Conservation (phyloP, 106 monocot species). For the Allium sativum region DNA sequence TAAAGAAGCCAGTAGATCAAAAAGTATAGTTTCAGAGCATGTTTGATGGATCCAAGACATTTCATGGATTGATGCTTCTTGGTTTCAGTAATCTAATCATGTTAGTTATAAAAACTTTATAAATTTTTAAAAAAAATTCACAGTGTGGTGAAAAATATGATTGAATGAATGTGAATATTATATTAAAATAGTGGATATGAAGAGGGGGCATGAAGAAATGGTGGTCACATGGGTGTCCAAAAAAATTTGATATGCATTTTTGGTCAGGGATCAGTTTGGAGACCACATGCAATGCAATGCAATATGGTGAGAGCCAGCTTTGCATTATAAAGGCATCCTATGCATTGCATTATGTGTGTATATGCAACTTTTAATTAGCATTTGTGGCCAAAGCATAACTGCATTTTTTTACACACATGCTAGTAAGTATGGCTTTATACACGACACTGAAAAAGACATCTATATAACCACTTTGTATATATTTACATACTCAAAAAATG, state of each 20-base stretch:
- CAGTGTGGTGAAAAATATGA: neutral
- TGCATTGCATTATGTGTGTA: neutral
- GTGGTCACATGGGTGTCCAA: neutral
- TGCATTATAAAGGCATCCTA: constrained; percentile 2
- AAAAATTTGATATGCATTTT: neutral
- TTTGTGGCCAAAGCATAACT: no score
- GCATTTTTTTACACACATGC: no score
- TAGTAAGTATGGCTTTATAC: no score
- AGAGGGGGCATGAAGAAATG: neutral
- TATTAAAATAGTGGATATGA: constrained; percentile 1
- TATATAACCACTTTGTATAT: no score
- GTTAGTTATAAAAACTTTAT: no score
- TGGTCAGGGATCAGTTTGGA: neutral
- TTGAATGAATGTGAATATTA: neutral
- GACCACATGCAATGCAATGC: constrained; percentile 3
- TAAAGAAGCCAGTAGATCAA: neutral
- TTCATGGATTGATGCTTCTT: constrained; percentile 6
- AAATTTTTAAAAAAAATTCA: neutral
- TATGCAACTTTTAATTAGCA: no score
- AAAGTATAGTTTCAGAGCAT: neutral
- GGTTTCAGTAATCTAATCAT: constrained; percentile 3
- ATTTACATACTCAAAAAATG: no score
- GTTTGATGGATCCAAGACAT: constrained; percentile 8
- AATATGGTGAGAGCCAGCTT: constrained; percentile 3
- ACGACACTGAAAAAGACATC: no score